A percentile compares a stretch with the other conserved stretches of the same genome.
Evolutionary conservation across 345 rosid genomes (phyloP).

Genomic region (Hirschfeldia incana): DNA sequence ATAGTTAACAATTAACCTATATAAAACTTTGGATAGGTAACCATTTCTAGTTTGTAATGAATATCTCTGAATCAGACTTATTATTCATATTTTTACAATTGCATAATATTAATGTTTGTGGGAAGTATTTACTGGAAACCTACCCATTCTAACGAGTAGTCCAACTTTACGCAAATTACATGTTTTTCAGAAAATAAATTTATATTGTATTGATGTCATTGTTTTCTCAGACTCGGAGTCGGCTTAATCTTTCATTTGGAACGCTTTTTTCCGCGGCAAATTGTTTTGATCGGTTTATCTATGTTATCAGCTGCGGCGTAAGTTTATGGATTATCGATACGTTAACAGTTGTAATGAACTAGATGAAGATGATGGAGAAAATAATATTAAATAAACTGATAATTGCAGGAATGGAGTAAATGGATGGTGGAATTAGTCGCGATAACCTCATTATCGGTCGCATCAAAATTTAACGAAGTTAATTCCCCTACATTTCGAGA

Average conservation of each 20-base stretch:
- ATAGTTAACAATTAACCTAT: neutral
- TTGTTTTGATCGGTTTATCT: slow-evolving; percentile 25
- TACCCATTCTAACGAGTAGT: neutral
- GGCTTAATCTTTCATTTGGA: slow-evolving; percentile 27
- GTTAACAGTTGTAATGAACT: neutral
- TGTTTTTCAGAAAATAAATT: neutral
- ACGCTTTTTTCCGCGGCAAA: slow-evolving; percentile 31
- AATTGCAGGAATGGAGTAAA: slow-evolving; percentile 55
- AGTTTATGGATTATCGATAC: neutral
- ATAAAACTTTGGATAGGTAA: neutral
- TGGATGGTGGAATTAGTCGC: slow-evolving; percentile 74
- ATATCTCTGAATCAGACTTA: neutral
- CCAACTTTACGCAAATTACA: neutral
- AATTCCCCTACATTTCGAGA: slow-evolving; percentile 48
- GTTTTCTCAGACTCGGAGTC: neutral
- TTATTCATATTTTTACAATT: neutral
- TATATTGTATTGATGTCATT: neutral
- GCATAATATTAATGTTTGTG: neutral
- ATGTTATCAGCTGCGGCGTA: slow-evolving; percentile 46
- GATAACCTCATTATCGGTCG: slow-evolving; percentile 65
- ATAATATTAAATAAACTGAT: neutral
- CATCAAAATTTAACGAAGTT: slow-evolving; percentile 65
- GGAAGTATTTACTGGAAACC: neutral
- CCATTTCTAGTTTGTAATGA: neutral
- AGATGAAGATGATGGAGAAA: neutral